Evolutionary conservation across 352 stramenopile species (phyloP).

Genomic region (Globisporangium abappressorium): DNA sequence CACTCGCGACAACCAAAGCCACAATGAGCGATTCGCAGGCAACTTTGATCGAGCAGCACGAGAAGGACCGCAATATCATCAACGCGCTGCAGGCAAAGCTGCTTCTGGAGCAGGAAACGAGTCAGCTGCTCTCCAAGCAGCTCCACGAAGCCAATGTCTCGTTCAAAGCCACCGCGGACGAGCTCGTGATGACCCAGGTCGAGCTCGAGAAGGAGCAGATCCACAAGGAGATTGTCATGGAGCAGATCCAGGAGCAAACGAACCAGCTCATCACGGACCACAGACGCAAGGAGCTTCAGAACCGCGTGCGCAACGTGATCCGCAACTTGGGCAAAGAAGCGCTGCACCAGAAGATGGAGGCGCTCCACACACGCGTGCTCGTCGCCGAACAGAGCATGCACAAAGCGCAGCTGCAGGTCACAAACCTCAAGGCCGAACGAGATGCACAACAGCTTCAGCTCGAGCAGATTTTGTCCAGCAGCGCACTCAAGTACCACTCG

Average conservation of each 20-base stretch:
- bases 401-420: slow-evolving; percentile 39
- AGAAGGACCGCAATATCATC: slow-evolving; percentile 30
- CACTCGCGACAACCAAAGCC: slow-evolving; percentile 41
- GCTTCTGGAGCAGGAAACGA: slow-evolving; percentile 47
- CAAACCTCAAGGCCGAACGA: slow-evolving; percentile 33
- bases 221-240: slow-evolving; percentile 35
- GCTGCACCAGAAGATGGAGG: slow-evolving; percentile 61
- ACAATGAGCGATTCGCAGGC: slow-evolving; percentile 31
- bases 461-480: slow-evolving; percentile 50
- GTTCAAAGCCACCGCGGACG: slow-evolving; percentile 39
- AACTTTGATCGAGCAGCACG: slow-evolving; percentile 26
- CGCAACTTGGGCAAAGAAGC: slow-evolving; percentile 63
- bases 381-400: slow-evolving; percentile 56
- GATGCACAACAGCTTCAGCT: slow-evolving; percentile 35
- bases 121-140: slow-evolving; percentile 41
- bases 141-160: slow-evolving; percentile 44
- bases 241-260: slow-evolving; percentile 47
- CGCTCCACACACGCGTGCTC: slow-evolving; percentile 42
- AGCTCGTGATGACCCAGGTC: slow-evolving; percentile 49
- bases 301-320: slow-evolving; percentile 48
- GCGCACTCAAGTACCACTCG: slow-evolving; percentile 51
- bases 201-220: slow-evolving; percentile 45
- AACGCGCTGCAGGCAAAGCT: slow-evolving; percentile 46
- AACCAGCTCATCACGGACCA: slow-evolving; percentile 51
- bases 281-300: slow-evolving; percentile 47